phyloP scores from a whole-genome alignment of 352 stramenopile species.

The Globisporangium apiculatum region DNA sequence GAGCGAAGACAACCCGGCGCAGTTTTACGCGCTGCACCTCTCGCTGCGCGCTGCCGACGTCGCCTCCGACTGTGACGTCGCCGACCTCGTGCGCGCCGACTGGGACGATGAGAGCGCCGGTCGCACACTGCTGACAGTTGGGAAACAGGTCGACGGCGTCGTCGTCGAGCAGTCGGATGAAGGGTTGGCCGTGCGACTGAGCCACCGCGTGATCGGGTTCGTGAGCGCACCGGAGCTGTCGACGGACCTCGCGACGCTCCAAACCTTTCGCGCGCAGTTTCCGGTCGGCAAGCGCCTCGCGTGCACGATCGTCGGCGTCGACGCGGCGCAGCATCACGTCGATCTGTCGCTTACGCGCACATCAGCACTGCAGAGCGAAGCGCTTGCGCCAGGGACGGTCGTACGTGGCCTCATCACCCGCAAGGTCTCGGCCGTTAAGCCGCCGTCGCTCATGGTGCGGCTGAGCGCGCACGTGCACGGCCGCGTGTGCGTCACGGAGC shows the following conservation, averaged over 20 bases:
- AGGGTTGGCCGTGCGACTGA: constrained; percentile 58
- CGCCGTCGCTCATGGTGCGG: constrained; percentile 84
- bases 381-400: constrained; percentile 39
- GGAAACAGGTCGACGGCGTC: constrained; percentile 56
- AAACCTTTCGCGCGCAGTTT: constrained; percentile 60
- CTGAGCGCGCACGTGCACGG: constrained; percentile 66
- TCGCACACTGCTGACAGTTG: constrained; percentile 51
- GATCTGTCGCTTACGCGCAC: constrained; percentile 66
- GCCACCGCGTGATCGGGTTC: constrained; percentile 61
- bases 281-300: constrained; percentile 70
- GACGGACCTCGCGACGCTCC: constrained; percentile 43
- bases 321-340: constrained; percentile 65
- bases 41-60: constrained; percentile 61
- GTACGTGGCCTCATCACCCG: constrained; percentile 67
- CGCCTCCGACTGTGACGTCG: constrained; percentile 22
- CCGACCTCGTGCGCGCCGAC: constrained; percentile 56
- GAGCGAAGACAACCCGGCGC: constrained; percentile 63
- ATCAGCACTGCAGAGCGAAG: constrained; percentile 13
- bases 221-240: constrained; percentile 65
- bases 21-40: constrained; percentile 64
- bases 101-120: constrained; percentile 69
- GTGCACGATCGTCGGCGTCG: constrained; percentile 53
- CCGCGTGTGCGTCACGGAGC: constrained; percentile 77
- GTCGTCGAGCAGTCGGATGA: constrained; percentile 57
- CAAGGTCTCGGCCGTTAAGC: constrained; percentile 64